Conservation (phyloP, 2,329 filamentous ascomycete species). For the Drechslerella coelobrocha region DNA sequence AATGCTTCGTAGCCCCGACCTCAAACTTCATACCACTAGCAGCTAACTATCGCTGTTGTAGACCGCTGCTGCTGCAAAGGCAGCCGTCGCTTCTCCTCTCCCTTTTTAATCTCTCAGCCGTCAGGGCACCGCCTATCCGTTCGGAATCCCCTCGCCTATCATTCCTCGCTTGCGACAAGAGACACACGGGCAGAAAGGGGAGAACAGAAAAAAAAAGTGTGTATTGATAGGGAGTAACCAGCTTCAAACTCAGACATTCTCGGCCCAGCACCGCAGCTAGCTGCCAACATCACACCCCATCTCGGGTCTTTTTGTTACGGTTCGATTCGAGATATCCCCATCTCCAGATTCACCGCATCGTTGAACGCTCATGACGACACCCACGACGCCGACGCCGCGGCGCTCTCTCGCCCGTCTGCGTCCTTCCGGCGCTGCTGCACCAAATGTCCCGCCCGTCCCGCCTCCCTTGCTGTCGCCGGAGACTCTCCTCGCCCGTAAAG, state of each 20-base stretch:
- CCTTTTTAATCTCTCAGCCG: background rate
- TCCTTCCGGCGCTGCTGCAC: constrained; percentile 55
- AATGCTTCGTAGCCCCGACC: background rate
- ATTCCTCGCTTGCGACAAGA: constrained; percentile 1
- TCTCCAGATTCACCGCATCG: background rate
- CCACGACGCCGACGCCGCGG: constrained; percentile 53
- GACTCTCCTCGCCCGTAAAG: constrained; percentile 69
- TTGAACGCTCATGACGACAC: constrained; percentile 41
- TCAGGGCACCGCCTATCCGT: background rate
- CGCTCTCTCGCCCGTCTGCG: constrained; percentile 56
- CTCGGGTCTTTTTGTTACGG: background rate
- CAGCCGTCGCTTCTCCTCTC: background rate
- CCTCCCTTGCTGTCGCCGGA: constrained; percentile 60
- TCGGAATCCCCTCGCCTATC: constrained; percentile 3
- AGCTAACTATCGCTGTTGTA: no score
- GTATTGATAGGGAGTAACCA: background rate
- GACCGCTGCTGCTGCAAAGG: no score
- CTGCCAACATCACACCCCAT: background rate
- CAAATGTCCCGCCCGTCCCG: constrained; percentile 63
- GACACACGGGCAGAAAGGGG: constrained; percentile 3
- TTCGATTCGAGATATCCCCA: background rate
- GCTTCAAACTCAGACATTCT: background rate
- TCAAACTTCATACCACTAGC: background rate
- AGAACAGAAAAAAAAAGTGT: no score
- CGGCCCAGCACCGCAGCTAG: background rate